Percentiles rank a stretch among this genome's conserved stretches.
phyloP scores from a whole-genome alignment of 106 monocot species.

The Dendrobium catenatum region DNA sequence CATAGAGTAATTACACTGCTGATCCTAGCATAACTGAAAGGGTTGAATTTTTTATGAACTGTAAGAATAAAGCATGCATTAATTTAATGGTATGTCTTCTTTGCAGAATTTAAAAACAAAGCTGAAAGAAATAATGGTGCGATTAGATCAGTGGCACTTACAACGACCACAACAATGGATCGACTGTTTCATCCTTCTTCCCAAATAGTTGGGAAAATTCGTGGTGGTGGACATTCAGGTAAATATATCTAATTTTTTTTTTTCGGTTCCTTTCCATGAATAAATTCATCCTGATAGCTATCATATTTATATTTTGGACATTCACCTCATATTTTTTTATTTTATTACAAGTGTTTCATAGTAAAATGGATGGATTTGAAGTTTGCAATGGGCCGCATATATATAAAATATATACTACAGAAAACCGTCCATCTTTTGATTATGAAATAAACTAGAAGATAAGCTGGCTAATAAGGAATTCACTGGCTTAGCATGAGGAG shows the following conservation, averaged over 20 bases:
- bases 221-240: background rate
- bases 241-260: background rate
- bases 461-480: no score
- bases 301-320: background rate
- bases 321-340: background rate
- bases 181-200: background rate
- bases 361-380: background rate
- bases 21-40: background rate
- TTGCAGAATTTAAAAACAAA: background rate
- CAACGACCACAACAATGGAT: background rate
- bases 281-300: no score
- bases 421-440: no score
- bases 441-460: no score
- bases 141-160: background rate
- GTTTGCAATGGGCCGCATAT: no score
- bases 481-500: no score
- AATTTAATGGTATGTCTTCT: background rate
- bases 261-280: no score
- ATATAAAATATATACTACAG: no score
- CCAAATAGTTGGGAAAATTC: background rate
- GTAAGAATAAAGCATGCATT: background rate
- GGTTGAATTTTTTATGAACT: background rate
- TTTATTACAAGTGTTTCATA: background rate
- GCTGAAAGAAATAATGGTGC: background rate
- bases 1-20: background rate